phyloP scores from a whole-genome alignment of 345 rosid genomes.

The Anastatica hierochuntica region DNA sequence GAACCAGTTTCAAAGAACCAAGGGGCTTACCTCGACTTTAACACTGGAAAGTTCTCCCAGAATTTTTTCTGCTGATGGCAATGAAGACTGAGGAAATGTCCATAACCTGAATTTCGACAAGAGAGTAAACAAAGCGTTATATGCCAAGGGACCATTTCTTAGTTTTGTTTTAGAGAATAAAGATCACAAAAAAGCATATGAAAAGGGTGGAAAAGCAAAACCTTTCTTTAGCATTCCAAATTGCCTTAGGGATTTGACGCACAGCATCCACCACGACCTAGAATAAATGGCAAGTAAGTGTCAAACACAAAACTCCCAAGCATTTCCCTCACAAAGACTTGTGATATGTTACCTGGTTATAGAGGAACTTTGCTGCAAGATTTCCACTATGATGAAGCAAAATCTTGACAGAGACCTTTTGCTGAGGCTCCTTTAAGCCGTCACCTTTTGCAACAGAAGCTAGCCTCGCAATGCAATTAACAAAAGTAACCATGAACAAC shows the following conservation, averaged over 20 bases:
- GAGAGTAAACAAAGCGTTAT: not conserved
- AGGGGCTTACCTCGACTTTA: conserved; percentile 49
- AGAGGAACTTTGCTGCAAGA: conserved; percentile 66
- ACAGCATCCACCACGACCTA: conserved; percentile 62
- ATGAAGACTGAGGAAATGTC: conserved; percentile 64
- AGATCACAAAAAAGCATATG: not conserved
- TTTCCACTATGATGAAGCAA: conserved; percentile 57
- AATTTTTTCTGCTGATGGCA: conserved; percentile 53
- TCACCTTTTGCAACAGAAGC: conserved; percentile 26
- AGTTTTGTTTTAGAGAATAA: too few species aligned
- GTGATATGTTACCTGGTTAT: conserved; percentile 41
- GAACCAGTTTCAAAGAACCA: not conserved
- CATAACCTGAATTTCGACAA: conserved; percentile 48
- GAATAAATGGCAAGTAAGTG: conserved; percentile 6
- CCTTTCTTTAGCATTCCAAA: conserved; percentile 95
- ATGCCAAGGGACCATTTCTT: too few species aligned
- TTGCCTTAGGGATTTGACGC: conserved; percentile 69
- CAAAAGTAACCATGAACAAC: conserved; percentile 1
- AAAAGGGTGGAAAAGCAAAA: not conserved
- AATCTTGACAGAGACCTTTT: conserved; percentile 52
- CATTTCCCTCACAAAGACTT: conserved; percentile 1
- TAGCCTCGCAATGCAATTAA: not conserved
- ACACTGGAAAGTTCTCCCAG: conserved; percentile 36
- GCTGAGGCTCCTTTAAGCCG: conserved; percentile 26
- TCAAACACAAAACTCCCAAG: not conserved